Evolutionary conservation across 805 yeast genomes (phyloP), one percentile per base, ranked within the genome.

Genomic region (Myxozyma sirexii): DNA sequence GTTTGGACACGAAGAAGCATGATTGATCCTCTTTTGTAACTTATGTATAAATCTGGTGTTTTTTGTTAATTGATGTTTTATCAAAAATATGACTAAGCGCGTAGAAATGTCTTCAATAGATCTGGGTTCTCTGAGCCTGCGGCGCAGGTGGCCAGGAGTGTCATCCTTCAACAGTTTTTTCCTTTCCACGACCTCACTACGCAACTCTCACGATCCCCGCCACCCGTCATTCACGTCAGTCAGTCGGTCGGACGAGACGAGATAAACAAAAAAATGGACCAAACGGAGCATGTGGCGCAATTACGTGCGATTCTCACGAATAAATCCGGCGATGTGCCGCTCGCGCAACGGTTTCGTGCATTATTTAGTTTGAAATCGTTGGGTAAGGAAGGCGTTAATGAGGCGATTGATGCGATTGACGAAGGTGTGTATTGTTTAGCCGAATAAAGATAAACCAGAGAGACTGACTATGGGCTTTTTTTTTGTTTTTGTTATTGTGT

Each of bases 311-410:
- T 56, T 26, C 60, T 64, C 27, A 48, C 33, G n/a, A 60, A 64
- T 35, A 53, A n/a, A 4, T 47, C 63, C 45, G 96, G 97, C 2
- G 77, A 84, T 15, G 84, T 83, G 21, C 86, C 87, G 58, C 81
- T 94, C 35, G 94, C 97, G 3, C 84, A 82, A 74, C 82, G 99
- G 70, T 94, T 94, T 77, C 83, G 99, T 74, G 98, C 99, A 5
- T 80, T 94, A 37, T 94, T 94, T 80, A 90, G 87, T 76, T 79
- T 94, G 69, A 94, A 94, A 75, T 83, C 89, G 48, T 79, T 89
- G 54, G 99, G 97, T 39, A 84, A 86, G 49, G 96, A 90, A 60
- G 84, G 86, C 42, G 72, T 76, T 43, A 74, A 77, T 19, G 78
- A 80, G 33, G 96, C 96, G 53, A 82, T 93, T 56, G 82, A 87